A percentile compares a stretch with the other conserved stretches of the same genome.
Conservation (phyloP, 2,329 filamentous ascomycete genomes). For the Coniochaeta pulveracea region DNA sequence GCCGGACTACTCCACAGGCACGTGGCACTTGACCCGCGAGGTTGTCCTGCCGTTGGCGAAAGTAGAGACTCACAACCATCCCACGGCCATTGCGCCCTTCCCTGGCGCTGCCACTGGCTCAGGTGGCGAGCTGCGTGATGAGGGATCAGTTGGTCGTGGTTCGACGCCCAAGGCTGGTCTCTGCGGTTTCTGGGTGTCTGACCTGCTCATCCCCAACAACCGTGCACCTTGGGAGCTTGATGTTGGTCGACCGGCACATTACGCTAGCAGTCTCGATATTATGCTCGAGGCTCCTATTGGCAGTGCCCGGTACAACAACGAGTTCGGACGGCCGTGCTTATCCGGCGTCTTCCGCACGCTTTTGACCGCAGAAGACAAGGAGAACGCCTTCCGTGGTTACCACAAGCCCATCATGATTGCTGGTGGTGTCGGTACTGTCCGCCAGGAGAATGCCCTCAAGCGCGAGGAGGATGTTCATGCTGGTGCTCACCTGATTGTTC, state of each 20-base stretch:
- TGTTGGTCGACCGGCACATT: conserved; percentile 80
- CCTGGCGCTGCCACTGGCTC: conserved; percentile 89
- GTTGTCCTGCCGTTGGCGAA: conserved; percentile 80
- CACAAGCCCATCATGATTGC: conserved; percentile 99
- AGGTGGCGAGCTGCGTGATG: conserved; percentile 90
- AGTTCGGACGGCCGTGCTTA: conserved; percentile 85
- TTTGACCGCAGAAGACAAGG: conserved; percentile 44
- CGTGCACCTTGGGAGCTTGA: conserved; percentile 83
- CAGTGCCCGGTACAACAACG: conserved; percentile 93
- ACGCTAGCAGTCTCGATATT: conserved; percentile 88
- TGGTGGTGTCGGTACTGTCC: conserved; percentile 84
- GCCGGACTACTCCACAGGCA: conserved; percentile 73
- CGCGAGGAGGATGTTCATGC: conserved; percentile 65
- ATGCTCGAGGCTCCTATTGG: conserved; percentile 97
- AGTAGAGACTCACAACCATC: conserved; percentile 97
- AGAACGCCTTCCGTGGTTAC: conserved; percentile 70
- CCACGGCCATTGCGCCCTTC: conserved; percentile 88
- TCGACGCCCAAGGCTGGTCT: conserved; percentile 90
- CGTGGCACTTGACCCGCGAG: conserved; percentile 82
- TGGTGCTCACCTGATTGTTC: conserved; percentile 83
- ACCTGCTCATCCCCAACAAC: conserved; percentile 78
- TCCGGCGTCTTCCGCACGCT: conserved; percentile 88
- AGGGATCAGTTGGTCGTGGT: conserved; percentile 85
- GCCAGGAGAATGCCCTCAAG: conserved; percentile 86
- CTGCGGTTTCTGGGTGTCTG: conserved; percentile 88